Conservation (phyloP, 2,329 filamentous ascomycete genomes). For the Exophiala sp. region DNA sequence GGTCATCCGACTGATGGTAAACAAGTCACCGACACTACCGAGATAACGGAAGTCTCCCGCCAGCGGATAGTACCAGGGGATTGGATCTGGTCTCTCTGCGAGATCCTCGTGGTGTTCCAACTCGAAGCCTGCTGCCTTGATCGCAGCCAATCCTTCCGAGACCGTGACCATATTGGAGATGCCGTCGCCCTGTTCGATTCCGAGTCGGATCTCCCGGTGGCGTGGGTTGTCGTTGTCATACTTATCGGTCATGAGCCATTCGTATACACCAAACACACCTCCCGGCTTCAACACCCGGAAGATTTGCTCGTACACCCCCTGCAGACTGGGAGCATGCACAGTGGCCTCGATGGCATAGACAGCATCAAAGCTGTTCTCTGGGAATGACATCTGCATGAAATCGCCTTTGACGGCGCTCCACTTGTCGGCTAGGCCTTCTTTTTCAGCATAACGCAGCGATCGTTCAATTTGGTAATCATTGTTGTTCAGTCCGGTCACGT, state of each 20-base stretch:
- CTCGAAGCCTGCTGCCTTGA: constrained; percentile 82
- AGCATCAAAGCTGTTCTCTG: constrained; percentile 84
- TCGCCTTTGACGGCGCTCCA: constrained; percentile 87
- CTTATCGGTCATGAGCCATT: constrained; percentile 96
- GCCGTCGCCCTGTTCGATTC: constrained; percentile 91
- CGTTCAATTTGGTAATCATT: constrained; percentile 98
- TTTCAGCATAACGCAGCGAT: constrained; percentile 74
- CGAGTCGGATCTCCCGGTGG: constrained; percentile 85
- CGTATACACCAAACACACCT: constrained; percentile 92
- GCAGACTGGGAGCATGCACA: constrained; percentile 82
- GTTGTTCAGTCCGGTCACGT: constrained; percentile 93
- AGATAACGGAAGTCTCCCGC: constrained; percentile 80
- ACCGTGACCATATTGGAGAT: constrained; percentile 97
- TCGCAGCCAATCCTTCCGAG: constrained; percentile 71
- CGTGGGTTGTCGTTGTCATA: constrained; percentile 84
- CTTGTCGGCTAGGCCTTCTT: constrained; percentile 74
- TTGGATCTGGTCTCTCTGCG: constrained; percentile 64
- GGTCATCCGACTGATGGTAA: constrained; percentile 83
- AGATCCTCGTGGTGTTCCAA: constrained; percentile 80
- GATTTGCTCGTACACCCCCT: constrained; percentile 90
- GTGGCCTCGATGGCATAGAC: constrained; percentile 98
- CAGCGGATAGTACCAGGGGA: constrained; percentile 92
- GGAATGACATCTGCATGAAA: constrained; percentile 99
- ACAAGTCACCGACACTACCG: constrained; percentile 63
- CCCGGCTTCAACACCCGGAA: constrained; percentile 93